phyloP scores from a whole-genome alignment of 2,329 filamentous ascomycete species.

The Penicillium psychrosexuale region DNA sequence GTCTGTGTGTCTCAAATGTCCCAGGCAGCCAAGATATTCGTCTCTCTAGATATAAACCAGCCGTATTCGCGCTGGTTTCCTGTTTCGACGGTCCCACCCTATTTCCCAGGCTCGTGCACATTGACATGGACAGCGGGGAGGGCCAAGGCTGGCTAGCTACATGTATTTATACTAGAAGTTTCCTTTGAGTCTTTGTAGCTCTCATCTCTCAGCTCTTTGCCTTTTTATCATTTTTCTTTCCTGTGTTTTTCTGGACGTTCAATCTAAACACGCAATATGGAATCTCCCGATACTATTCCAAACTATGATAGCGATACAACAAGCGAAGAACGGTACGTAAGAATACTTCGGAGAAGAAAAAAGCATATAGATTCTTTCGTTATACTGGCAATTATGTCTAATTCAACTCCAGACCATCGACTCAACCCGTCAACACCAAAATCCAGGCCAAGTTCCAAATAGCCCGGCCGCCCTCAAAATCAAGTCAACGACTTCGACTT shows the following conservation, averaged over 20 bases:
- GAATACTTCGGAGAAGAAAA: neutral
- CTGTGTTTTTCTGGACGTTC: neutral
- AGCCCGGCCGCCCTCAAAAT: conserved; percentile 32
- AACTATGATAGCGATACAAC: conserved; percentile 22
- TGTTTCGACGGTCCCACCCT: neutral
- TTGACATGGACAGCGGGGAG: conserved; percentile 16
- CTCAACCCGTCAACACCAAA: conserved; percentile 14
- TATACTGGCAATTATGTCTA: neutral
- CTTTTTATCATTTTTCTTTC: neutral
- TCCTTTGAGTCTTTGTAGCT: neutral
- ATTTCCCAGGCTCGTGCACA: conserved; percentile 10
- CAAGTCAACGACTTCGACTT: conserved; percentile 25
- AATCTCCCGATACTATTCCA: conserved; percentile 5
- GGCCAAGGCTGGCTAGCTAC: conserved; percentile 1
- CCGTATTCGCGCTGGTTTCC: conserved; percentile 2
- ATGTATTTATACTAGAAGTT: neutral
- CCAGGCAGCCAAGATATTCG: neutral
- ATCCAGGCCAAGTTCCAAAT: conserved; percentile 29
- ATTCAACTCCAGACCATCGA: conserved; percentile 5
- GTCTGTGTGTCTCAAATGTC: neutral
- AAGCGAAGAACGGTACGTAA: conserved; percentile 23
- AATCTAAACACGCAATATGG: conserved; percentile 3
- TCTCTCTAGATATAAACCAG: neutral
- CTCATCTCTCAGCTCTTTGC: neutral
- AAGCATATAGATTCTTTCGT: neutral